These are phyloP conservation scores for Halophytophthora batemanensis DNA, from an alignment of 352 stramenopile species.

Conservation along the genomic window DNA sequence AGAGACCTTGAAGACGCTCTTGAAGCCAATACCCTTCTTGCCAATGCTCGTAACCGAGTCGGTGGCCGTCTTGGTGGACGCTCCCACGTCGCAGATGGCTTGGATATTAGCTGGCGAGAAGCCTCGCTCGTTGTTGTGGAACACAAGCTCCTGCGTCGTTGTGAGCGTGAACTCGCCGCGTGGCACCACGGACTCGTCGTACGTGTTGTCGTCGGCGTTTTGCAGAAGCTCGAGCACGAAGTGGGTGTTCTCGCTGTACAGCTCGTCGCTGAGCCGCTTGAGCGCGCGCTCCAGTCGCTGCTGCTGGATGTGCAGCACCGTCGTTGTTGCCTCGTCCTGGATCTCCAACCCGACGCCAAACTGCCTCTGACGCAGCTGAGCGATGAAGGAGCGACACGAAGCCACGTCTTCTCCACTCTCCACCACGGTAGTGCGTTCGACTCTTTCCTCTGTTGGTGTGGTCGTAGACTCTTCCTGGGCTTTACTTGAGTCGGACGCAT, in stretches of 20 bases:
- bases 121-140: slow-evolving; percentile 83
- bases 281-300: slow-evolving; percentile 76
- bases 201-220: slow-evolving; percentile 86
- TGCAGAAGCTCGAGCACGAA: slow-evolving; percentile 88
- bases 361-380: slow-evolving; percentile 59
- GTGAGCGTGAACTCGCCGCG: slow-evolving; percentile 64
- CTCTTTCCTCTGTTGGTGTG: not conserved
- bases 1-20: slow-evolving; percentile 90
- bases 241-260: slow-evolving; percentile 86
- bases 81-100: slow-evolving; percentile 85
- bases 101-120: slow-evolving; percentile 77
- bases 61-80: slow-evolving; percentile 63
- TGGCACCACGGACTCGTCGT: slow-evolving; percentile 38
- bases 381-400: slow-evolving; percentile 55
- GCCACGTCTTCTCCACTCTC: slow-evolving; percentile 1
- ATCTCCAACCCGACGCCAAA: slow-evolving; percentile 78
- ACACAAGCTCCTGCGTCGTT: slow-evolving; percentile 46
- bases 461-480: slow-evolving; percentile 12
- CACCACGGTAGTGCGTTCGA: slow-evolving; percentile 1
- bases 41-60: slow-evolving; percentile 64
- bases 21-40: slow-evolving; percentile 90
- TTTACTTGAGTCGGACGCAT: not conserved
- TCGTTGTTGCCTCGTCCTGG: slow-evolving; percentile 47
- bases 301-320: slow-evolving; percentile 69
- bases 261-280: slow-evolving; percentile 82